Conservation (phyloP, 2,329 filamentous ascomycete genomes). For the Coleophoma eucalyptorum region DNA sequence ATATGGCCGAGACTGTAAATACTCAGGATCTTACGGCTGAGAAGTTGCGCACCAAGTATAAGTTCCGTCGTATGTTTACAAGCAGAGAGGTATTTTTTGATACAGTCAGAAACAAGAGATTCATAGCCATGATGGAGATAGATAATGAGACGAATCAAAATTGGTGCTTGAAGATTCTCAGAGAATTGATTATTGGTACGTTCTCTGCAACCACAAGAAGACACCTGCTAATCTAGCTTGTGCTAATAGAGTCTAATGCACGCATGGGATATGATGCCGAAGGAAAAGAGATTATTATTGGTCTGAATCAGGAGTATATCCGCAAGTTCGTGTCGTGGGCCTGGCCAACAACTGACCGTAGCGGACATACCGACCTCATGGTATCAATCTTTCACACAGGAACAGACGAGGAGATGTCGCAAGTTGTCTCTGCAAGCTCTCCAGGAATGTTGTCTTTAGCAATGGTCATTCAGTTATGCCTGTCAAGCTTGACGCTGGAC, state of each 20-base stretch:
- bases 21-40: slow-evolving; percentile 18
- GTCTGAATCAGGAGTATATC: background rate
- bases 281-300: background rate
- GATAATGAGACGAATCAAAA: slow-evolving; percentile 19
- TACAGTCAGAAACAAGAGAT: slow-evolving; percentile 14
- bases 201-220: background rate
- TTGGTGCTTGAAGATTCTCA: slow-evolving; percentile 28
- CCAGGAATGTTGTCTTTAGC: background rate
- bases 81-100: slow-evolving; percentile 14
- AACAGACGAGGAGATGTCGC: background rate
- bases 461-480: background rate
- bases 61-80: slow-evolving; percentile 31
- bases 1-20: slow-evolving; percentile 24
- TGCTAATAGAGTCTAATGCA: background rate
- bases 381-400: background rate
- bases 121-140: slow-evolving; percentile 7
- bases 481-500: background rate
- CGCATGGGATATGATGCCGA: background rate
- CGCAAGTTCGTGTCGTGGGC: background rate
- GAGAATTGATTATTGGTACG: slow-evolving; percentile 38
- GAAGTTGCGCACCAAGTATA: slow-evolving; percentile 7
- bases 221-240: background rate
- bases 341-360: background rate
- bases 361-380: background rate
- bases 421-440: background rate